phyloP scores from a whole-genome alignment of 257 asterid species.

The Capsicum chinense region DNA sequence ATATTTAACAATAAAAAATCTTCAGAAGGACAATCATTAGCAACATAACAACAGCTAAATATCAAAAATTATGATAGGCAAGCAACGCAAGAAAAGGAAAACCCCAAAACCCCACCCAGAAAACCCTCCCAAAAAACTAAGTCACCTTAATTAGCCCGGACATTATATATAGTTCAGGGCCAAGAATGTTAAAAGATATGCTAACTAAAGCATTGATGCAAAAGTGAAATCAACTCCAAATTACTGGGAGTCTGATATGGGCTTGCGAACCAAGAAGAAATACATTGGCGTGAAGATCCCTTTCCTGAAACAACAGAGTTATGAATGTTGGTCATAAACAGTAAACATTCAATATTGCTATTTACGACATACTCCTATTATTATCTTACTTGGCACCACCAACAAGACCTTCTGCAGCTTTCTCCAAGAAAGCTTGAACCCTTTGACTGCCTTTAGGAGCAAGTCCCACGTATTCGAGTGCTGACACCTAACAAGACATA shows the following conservation, averaged over 20 bases:
- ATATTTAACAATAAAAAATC: neutral
- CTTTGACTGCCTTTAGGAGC: conserved; percentile 97
- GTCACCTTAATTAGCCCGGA: neutral
- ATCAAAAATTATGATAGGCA: neutral
- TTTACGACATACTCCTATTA: neutral
- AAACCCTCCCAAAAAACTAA: neutral
- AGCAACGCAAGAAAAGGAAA: neutral
- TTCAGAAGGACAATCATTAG: neutral
- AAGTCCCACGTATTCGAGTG: conserved; percentile 71
- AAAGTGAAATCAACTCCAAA: conserved; percentile 2
- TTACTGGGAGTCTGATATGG: conserved; percentile 41
- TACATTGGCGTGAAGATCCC: conserved; percentile 94
- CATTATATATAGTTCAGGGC: neutral
- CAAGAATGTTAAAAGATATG: conserved; percentile 32
- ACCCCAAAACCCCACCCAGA: no score
- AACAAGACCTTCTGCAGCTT: conserved; percentile 98
- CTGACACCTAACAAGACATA: conserved; percentile 60
- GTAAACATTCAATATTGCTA: neutral
- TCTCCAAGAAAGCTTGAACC: conserved; percentile 96
- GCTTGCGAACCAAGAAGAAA: conserved; percentile 88
- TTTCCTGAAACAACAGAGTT: conserved; percentile 61
- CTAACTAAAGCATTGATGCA: conserved; percentile 35
- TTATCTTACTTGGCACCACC: conserved; percentile 84
- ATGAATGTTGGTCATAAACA: conserved; percentile 13
- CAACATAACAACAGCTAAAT: neutral